Conservation (phyloP, 257 asterid species). For the Lycium barbarum region DNA sequence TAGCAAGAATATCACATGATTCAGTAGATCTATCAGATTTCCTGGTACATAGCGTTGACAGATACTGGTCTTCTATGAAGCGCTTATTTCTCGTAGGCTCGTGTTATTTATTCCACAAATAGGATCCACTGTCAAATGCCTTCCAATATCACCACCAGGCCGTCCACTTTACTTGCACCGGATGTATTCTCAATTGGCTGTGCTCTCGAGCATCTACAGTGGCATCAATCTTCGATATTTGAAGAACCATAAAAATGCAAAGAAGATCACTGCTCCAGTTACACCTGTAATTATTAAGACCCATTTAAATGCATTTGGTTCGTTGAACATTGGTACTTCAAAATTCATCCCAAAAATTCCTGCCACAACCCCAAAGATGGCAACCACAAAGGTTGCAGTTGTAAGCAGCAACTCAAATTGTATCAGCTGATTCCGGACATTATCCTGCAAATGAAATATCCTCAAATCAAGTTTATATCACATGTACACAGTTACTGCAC, state of each 20-base stretch:
- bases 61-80: slow-evolving; percentile 14
- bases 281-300: slow-evolving; percentile 82
- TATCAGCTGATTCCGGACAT: slow-evolving; percentile 95
- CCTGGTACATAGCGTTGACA: not conserved
- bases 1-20: not conserved
- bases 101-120: not conserved
- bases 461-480: not conserved
- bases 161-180: slow-evolving; percentile 30
- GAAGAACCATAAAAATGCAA: slow-evolving; percentile 77
- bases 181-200: not conserved
- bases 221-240: slow-evolving; percentile 91
- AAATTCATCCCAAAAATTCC: slow-evolving; percentile 98
- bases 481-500: not conserved
- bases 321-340: slow-evolving; percentile 61
- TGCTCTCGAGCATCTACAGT: slow-evolving; percentile 49
- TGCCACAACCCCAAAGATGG: slow-evolving; percentile 95
- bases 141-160: not conserved
- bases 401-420: slow-evolving; percentile 93
- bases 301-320: slow-evolving; percentile 85
- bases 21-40: slow-evolving; percentile 22
- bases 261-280: slow-evolving; percentile 66
- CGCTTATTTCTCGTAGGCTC: slow-evolving; percentile 9
- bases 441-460: slow-evolving; percentile 68
- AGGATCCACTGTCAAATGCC: slow-evolving; percentile 7
- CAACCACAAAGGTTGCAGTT: slow-evolving; percentile 93